These are phyloP conservation scores for Ephemerocybe angulata DNA, from an alignment of 768 basidiomycete species.

Conservation along the genomic window DNA sequence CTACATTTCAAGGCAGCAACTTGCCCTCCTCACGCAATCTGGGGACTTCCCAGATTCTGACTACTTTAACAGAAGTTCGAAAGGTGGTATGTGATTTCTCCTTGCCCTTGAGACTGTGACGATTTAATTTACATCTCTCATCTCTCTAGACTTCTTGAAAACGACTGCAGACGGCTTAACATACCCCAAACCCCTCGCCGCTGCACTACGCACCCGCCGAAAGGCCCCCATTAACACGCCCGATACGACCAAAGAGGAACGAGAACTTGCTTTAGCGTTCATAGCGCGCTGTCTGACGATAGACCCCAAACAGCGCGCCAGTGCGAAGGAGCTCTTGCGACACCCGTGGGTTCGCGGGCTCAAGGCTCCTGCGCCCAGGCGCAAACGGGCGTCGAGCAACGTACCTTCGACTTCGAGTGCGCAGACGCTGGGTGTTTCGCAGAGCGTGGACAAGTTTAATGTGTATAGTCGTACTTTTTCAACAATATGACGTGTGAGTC, in stretches of 20 bases:
- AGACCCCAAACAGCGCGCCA: conserved; percentile 4
- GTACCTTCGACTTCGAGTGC: too few species aligned
- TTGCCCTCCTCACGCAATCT: conserved; percentile 6
- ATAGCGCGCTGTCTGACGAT: conserved; percentile 6
- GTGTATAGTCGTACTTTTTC: too few species aligned
- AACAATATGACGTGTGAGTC: too few species aligned
- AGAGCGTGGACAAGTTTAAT: too few species aligned
- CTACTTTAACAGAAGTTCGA: background rate
- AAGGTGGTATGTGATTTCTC: too few species aligned
- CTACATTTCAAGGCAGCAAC: conserved; percentile 4
- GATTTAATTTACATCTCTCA: too few species aligned
- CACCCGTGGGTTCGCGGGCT: conserved; percentile 9
- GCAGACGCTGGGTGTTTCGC: too few species aligned
- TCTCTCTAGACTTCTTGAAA: too few species aligned
- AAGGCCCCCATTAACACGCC: background rate
- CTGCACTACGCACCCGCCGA: background rate
- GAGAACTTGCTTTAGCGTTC: conserved; percentile 7
- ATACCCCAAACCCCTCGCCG: background rate
- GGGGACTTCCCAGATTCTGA: background rate
- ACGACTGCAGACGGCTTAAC: background rate
- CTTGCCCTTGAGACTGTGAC: too few species aligned
- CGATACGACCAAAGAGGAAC: conserved; percentile 1
- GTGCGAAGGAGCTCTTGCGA: conserved; percentile 6
- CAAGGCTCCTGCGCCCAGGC: background rate
- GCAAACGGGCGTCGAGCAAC: too few species aligned